Evolutionary conservation across 1,139 yeast species (phyloP), one percentile per base, ranked within the genome.

Genomic region (Ashbya aceris): DNA sequence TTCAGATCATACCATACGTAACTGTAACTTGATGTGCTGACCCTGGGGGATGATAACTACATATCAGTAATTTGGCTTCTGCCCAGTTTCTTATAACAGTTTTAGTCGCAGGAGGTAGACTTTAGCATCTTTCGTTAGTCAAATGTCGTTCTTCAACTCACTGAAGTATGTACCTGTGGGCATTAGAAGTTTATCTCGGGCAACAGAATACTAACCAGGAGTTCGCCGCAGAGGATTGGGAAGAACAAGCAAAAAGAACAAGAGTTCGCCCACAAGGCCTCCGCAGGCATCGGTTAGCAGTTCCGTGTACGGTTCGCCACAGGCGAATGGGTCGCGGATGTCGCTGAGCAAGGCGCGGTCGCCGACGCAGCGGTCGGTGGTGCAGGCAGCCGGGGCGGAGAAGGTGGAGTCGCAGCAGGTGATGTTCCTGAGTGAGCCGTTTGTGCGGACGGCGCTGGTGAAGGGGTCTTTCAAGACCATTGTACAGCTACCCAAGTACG

Each of bases 381-480:
- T 13, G 30, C 36, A 29, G 12, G 37, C 31, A 13, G 37, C 39
- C 37, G 48, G 54, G 40, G 33, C 48, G 50, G 46, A 54, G 66
- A 41, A 94, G 89, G 8, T 69, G 83, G 53, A 51, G 27, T 51
- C 62, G 2, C 58, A 56, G 38, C 61, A 61, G 39, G 42, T 54
- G 1, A 59, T 61, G 58, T 91, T 87, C 58, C 62, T 91, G 54
- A 82, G 94, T 59, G 96, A 89, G 52, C 97, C 97, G 10, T 93
- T 84, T 63, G 93, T 89, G 5, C 81, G 89, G 48, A 85, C 96
- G 0, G 95, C 97, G 0, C 69, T 91, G 37, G 98, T 93, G 29
- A 91, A 91, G 58, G 99, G 99, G n/a, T 84, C 95, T 1, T 93
- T 87, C 68, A 87, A 84, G 56, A 89, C 98, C 1, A 91, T 91